Conservation (phyloP, 139 green algal species). For the Eudorina sp. region DNA sequence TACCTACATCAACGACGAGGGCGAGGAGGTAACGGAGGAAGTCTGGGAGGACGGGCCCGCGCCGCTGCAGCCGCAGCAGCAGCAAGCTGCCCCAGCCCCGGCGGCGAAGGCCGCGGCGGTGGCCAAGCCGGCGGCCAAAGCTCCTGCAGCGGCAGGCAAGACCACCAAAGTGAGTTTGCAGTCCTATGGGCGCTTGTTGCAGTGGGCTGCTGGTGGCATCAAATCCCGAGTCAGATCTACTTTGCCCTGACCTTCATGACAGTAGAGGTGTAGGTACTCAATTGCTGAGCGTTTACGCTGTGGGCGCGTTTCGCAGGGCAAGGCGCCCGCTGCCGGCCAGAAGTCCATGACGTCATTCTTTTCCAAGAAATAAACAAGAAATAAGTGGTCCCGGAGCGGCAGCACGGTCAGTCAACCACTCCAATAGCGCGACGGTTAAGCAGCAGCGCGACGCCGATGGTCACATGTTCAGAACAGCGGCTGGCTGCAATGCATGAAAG, state of each 20-base stretch:
- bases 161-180: neutral
- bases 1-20: constrained; percentile 44
- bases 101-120: neutral
- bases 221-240: too few species aligned
- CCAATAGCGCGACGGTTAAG: too few species aligned
- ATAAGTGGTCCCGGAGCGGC: too few species aligned
- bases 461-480: too few species aligned
- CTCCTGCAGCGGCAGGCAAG: neutral
- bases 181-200: too few species aligned
- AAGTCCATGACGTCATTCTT: constrained; percentile 49
- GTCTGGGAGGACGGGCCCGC: constrained; percentile 30
- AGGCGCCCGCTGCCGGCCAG: constrained; percentile 24
- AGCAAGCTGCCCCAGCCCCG: neutral
- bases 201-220: too few species aligned
- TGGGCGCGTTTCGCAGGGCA: constrained; percentile 16
- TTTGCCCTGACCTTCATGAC: too few species aligned
- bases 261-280: too few species aligned
- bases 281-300: too few species aligned
- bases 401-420: too few species aligned
- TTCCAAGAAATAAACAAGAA: constrained; percentile 47
- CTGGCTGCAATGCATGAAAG: too few species aligned
- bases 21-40: constrained; percentile 46
- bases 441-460: too few species aligned
- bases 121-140: constrained; percentile 25
- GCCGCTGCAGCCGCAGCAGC: constrained; percentile 36